Conservation (phyloP, 2,329 filamentous ascomycete species). For the Aspergillus luchuensis region DNA sequence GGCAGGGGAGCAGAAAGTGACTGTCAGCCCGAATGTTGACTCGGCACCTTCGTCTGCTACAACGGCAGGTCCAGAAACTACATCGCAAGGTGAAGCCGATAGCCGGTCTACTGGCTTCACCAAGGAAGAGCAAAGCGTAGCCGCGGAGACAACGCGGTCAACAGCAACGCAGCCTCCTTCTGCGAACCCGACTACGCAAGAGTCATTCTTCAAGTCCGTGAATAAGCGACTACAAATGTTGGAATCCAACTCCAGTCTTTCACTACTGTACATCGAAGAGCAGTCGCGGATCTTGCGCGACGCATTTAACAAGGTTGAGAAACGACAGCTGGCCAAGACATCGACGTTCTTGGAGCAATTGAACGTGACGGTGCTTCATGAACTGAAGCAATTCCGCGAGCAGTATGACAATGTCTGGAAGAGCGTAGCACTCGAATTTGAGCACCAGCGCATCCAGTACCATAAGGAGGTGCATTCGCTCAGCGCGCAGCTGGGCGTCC, state of each 20-base stretch:
- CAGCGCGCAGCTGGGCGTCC: constrained; percentile 74
- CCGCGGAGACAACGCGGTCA: constrained; percentile 33
- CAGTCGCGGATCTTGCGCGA: constrained; percentile 89
- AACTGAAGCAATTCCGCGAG: constrained; percentile 73
- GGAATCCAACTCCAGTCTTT: constrained; percentile 89
- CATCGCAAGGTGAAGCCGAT: constrained; percentile 27
- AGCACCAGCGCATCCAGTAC: constrained; percentile 82
- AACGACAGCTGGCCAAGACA: constrained; percentile 81
- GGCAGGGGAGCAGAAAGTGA: constrained; percentile 22
- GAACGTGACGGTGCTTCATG: constrained; percentile 83
- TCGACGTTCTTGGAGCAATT: constrained; percentile 77
- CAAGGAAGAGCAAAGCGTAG: constrained; percentile 36
- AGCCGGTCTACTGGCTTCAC: constrained; percentile 23
- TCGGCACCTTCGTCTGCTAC: constrained; percentile 21
- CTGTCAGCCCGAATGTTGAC: constrained; percentile 19
- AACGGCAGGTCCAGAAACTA: constrained; percentile 19
- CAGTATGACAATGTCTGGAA: constrained; percentile 98
- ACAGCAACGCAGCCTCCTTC: constrained; percentile 53
- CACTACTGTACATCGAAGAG: constrained; percentile 93
- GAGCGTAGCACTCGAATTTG: constrained; percentile 86
- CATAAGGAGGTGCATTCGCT: constrained; percentile 82
- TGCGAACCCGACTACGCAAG: constrained; percentile 81
- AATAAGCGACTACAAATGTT: constrained; percentile 89
- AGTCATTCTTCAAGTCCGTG: constrained; percentile 96
- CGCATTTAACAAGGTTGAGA: constrained; percentile 82